Evolutionary conservation across 2,329 filamentous ascomycete species (phyloP).

Genomic region (Cordyceps javanica): DNA sequence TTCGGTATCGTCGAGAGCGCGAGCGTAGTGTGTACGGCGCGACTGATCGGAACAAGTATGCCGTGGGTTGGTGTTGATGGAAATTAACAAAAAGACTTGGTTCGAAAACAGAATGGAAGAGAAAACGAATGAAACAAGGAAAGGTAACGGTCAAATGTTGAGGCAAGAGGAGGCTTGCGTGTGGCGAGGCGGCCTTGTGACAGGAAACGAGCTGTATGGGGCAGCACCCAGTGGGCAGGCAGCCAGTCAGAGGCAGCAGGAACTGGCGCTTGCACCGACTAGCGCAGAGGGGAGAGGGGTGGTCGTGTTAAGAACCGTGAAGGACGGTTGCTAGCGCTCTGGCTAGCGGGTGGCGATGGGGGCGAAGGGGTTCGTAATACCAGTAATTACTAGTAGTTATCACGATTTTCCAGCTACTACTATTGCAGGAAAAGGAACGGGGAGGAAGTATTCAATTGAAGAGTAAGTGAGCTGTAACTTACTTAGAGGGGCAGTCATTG

Average conservation of each 20-base stretch:
- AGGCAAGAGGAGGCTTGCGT: constrained; percentile 12
- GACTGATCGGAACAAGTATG: not conserved
- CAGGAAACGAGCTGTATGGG: constrained; percentile 9
- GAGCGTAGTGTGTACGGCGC: not conserved
- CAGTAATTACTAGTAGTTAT: too few species aligned
- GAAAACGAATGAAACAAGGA: not conserved
- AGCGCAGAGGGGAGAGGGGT: not conserved
- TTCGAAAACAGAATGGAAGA: not conserved
- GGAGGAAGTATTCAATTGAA: not conserved
- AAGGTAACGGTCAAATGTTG: constrained; percentile 4
- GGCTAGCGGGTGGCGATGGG: not conserved
- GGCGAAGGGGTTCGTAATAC: not conserved
- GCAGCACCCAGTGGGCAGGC: constrained; percentile 1
- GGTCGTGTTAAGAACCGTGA: not conserved
- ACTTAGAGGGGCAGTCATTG: too few species aligned
- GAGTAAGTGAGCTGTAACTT: too few species aligned
- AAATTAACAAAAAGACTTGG: not conserved
- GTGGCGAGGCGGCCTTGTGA: constrained; percentile 13
- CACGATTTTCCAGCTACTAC: too few species aligned
- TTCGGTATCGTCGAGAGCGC: not conserved
- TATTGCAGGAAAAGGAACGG: not conserved
- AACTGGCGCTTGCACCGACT: not conserved
- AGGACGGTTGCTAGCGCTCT: not conserved
- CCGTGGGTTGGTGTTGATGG: not conserved
- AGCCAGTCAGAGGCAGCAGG: not conserved